Evolutionary conservation across 352 stramenopile species (phyloP).

Genomic region (Thraustochytrium striatum): DNA sequence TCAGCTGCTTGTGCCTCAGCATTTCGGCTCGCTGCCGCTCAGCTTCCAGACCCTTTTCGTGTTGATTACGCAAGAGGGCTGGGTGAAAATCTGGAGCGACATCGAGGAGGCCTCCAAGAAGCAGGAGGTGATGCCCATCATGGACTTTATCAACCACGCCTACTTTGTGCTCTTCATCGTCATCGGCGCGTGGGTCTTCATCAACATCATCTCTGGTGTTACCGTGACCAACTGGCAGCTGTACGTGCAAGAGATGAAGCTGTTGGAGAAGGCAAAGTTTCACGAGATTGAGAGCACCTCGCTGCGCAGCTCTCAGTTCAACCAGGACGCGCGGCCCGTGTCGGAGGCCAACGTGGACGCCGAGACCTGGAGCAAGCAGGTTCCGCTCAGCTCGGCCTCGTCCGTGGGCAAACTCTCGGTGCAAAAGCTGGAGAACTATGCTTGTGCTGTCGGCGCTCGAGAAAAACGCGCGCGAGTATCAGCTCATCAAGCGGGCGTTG

Average conservation of each 20-base stretch:
- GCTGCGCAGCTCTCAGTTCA: not conserved
- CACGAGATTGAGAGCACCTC: constrained; percentile 27
- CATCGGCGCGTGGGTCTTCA: constrained; percentile 42
- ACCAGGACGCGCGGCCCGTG: not conserved
- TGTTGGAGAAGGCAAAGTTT: constrained; percentile 17
- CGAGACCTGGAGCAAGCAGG: constrained; percentile 33
- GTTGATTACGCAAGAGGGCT: constrained; percentile 37
- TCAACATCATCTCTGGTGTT: constrained; percentile 45
- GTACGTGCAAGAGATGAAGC: constrained; percentile 40
- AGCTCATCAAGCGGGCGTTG: not conserved
- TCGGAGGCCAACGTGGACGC: not conserved
- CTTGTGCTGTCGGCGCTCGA: constrained; percentile 34
- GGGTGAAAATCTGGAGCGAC: constrained; percentile 24
- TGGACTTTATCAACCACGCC: constrained; percentile 27
- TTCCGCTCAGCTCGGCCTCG: constrained; percentile 3
- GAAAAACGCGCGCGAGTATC: constrained; percentile 22
- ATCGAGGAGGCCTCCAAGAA: not conserved
- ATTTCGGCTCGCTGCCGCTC: constrained; percentile 26
- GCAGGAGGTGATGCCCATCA: not conserved
- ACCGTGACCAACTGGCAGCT: constrained; percentile 44
- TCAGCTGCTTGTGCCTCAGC: constrained; percentile 13
- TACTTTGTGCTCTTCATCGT: constrained; percentile 30
- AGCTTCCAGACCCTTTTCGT: constrained; percentile 27
- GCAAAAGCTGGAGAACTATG: constrained; percentile 44
- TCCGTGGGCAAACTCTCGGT: constrained; percentile 30